phyloP scores from a whole-genome alignment of 495 filamentous ascomycete species.

The Aspergillus olivimuriae region DNA sequence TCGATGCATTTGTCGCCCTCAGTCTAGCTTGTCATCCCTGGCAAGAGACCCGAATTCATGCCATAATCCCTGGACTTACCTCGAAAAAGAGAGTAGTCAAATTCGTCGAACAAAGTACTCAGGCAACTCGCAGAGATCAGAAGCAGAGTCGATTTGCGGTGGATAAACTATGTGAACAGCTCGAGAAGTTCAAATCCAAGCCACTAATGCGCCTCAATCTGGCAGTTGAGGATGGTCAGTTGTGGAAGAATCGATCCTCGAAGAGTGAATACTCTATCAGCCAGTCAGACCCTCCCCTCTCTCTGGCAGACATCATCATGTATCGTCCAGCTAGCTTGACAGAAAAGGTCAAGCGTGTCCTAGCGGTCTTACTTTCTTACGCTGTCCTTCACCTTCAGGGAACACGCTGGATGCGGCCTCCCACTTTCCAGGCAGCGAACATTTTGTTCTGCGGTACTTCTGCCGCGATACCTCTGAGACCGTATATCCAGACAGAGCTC shows the following conservation, averaged over 20 bases:
- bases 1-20: conserved; percentile 5
- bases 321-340: conserved; percentile 3
- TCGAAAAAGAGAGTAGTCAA: background rate
- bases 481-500: conserved; percentile 5
- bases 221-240: conserved; percentile 6
- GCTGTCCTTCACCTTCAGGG: conserved; percentile 6
- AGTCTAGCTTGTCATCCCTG: background rate
- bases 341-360: conserved; percentile 9
- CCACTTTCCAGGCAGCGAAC: background rate
- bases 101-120: too few relatives aligned
- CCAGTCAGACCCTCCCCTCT: conserved; percentile 1
- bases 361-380: conserved; percentile 7
- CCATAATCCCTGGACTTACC: conserved; percentile 33
- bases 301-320: conserved; percentile 5
- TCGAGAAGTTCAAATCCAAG: conserved; percentile 5
- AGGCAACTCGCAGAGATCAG: background rate
- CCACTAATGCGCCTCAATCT: conserved; percentile 7
- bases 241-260: conserved; percentile 10
- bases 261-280: background rate
- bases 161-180: conserved; percentile 7
- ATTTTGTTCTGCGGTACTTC: conserved; percentile 7
- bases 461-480: conserved; percentile 2
- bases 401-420: conserved; percentile 6
- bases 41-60: conserved; percentile 17
- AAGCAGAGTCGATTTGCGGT: background rate